Conservation (phyloP, 495 filamentous ascomycete genomes). For the Penicillium soppii region DNA sequence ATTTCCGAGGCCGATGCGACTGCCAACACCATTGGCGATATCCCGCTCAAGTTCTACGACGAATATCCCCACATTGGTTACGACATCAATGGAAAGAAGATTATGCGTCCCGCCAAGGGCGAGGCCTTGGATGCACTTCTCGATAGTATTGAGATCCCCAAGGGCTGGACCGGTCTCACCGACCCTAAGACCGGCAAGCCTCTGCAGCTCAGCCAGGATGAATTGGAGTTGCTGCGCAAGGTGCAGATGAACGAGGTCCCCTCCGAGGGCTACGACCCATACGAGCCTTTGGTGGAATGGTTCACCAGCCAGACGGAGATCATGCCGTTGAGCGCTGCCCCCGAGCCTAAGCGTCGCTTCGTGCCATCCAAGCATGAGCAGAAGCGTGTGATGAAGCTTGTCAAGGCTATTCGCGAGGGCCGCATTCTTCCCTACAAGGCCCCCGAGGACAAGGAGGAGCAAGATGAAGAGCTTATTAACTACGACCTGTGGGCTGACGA, state of each 20-base stretch:
- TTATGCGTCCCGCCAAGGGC: slow-evolving; percentile 91
- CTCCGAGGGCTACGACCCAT: slow-evolving; percentile 85
- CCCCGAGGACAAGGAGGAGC: slow-evolving; percentile 69
- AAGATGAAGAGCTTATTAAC: slow-evolving; percentile 65
- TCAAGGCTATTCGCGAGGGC: slow-evolving; percentile 91
- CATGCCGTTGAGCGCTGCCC: slow-evolving; percentile 92
- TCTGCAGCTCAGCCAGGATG: slow-evolving; percentile 80
- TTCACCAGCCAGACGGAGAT: slow-evolving; percentile 86
- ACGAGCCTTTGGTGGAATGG: slow-evolving; percentile 89
- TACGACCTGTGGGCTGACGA: slow-evolving; percentile 98
- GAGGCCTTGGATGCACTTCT: slow-evolving; percentile 91
- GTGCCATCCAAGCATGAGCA: slow-evolving; percentile 97
- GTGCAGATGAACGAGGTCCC: slow-evolving; percentile 89
- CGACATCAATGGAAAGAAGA: slow-evolving; percentile 97
- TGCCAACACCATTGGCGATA: slow-evolving; percentile 91
- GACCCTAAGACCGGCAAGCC: slow-evolving; percentile 92
- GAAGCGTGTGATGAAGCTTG: slow-evolving; percentile 97
- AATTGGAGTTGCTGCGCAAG: slow-evolving; percentile 83
- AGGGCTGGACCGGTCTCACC: slow-evolving; percentile 96
- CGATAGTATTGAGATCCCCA: slow-evolving; percentile 95
- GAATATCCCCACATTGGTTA: slow-evolving; percentile 98
- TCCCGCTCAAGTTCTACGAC: slow-evolving; percentile 92
- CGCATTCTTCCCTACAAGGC: slow-evolving; percentile 90
- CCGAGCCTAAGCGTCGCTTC: slow-evolving; percentile 94
- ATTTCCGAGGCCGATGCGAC: slow-evolving; percentile 79